phyloP scores from a whole-genome alignment of 2,329 filamentous ascomycete species.

The Hymenoscyphus fructigenus region DNA sequence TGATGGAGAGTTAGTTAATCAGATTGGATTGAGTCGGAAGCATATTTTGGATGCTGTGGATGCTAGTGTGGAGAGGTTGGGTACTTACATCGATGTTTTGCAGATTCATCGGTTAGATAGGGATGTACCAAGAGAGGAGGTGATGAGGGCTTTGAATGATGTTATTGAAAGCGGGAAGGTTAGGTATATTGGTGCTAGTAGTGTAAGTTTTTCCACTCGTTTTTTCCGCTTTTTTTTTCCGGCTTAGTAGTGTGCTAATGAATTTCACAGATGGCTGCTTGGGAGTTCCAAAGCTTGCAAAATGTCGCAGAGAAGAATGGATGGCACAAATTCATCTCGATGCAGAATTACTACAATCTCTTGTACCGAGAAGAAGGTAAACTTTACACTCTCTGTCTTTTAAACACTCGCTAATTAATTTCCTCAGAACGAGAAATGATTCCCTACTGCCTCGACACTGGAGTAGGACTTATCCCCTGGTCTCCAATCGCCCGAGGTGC shows the following conservation, averaged over 20 bases:
- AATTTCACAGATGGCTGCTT: conserved; percentile 56
- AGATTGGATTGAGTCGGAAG: conserved; percentile 56
- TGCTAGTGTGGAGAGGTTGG: conserved; percentile 51
- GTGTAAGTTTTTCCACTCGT: conserved; percentile 23
- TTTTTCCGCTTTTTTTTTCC: not conserved
- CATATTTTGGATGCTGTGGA: conserved; percentile 66
- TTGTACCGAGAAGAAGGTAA: conserved; percentile 57
- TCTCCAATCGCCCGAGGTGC: conserved; percentile 38
- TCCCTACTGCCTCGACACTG: conserved; percentile 35
- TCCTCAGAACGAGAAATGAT: conserved; percentile 39
- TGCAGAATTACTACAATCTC: conserved; percentile 60
- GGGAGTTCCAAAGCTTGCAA: conserved; percentile 54
- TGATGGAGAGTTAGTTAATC: conserved; percentile 45
- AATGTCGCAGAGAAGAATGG: conserved; percentile 55
- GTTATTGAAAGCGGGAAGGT: conserved; percentile 59
- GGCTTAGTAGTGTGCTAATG: too few species aligned
- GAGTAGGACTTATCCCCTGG: conserved; percentile 40
- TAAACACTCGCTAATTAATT: not conserved
- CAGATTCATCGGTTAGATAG: conserved; percentile 61
- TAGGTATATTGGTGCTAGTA: conserved; percentile 51
- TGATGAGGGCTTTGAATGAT: conserved; percentile 61
- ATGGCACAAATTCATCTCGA: conserved; percentile 60
- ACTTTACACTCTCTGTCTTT: not conserved
- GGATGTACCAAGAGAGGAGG: conserved; percentile 54
- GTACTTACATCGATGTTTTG: conserved; percentile 52